These are phyloP conservation scores for Diaporthe aspalathi DNA, from an alignment of 2,329 filamentous ascomycete genomes.

Conservation along the genomic window DNA sequence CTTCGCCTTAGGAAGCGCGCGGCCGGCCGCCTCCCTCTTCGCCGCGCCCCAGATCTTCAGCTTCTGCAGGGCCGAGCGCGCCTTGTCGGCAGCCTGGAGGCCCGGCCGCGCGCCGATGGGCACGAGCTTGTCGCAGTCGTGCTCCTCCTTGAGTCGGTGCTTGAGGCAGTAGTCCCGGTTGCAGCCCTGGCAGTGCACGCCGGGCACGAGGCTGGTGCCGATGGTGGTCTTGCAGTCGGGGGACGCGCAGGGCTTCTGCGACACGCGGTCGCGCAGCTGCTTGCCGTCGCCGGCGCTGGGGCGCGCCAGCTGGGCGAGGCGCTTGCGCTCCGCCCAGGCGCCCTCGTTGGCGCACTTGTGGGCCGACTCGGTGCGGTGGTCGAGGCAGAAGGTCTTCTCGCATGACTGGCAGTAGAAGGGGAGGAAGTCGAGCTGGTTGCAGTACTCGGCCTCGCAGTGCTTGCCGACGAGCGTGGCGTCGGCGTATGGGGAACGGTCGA, in stretches of 20 bases:
- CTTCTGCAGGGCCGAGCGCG: conserved; percentile 79
- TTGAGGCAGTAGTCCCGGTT: conserved; percentile 82
- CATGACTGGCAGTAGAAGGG: conserved; percentile 96
- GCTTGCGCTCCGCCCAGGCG: conserved; percentile 70
- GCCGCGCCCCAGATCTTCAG: conserved; percentile 83
- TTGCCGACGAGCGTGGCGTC: conserved; percentile 88
- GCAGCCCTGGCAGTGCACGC: conserved; percentile 78
- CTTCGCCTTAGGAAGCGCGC: conserved; percentile 71
- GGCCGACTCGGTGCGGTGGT: conserved; percentile 87
- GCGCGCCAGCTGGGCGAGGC: conserved; percentile 64
- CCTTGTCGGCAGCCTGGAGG: conserved; percentile 69
- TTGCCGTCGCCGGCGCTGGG: conserved; percentile 66
- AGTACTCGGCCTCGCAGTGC: conserved; percentile 92
- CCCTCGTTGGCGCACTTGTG: conserved; percentile 75
- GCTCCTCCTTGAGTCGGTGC: conserved; percentile 81
- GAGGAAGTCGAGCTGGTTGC: conserved; percentile 94
- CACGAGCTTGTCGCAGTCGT: conserved; percentile 83
- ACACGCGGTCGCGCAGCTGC: conserved; percentile 64
- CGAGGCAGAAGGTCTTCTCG: conserved; percentile 85
- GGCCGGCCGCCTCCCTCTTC: conserved; percentile 73
- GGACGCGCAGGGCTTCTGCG: conserved; percentile 76
- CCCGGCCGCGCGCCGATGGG: conserved; percentile 62
- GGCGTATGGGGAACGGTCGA: conserved; percentile 48
- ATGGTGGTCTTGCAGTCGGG: conserved; percentile 76
- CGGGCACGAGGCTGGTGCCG: conserved; percentile 74